These are phyloP conservation scores for Rhizophagus sp. DNA, from an alignment of 192 early-diverging fungal species.

Conservation along the genomic window DNA sequence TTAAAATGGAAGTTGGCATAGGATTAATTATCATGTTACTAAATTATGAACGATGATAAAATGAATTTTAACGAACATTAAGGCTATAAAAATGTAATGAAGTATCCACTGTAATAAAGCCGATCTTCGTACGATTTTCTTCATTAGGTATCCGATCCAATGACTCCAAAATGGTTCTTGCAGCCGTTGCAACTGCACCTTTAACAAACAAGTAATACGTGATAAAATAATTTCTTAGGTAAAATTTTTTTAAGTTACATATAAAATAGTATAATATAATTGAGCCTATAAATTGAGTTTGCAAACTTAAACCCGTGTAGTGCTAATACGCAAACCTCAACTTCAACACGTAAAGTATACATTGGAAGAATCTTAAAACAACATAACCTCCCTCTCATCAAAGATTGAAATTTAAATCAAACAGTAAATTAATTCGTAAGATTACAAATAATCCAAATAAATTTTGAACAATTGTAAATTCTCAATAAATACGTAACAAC, in stretches of 20 bases:
- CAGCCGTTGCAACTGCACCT: constrained; percentile 80
- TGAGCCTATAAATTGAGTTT: neutral
- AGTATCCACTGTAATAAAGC: constrained; percentile 87
- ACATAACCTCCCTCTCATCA: too few relatives aligned
- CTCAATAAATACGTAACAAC: too few relatives aligned
- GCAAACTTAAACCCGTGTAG: neutral
- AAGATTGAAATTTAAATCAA: too few relatives aligned
- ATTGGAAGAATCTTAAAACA: too few relatives aligned
- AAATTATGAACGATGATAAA: neutral
- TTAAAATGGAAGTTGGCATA: neutral
- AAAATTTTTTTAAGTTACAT: neutral
- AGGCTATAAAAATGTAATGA: constrained; percentile 92
- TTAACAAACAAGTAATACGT: neutral
- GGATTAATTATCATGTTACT: neutral
- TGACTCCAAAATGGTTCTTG: constrained; percentile 76
- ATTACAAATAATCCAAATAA: too few relatives aligned
- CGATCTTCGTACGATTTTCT: constrained; percentile 88
- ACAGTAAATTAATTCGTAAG: too few relatives aligned
- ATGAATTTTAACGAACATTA: constrained; percentile 35
- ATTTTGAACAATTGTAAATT: too few relatives aligned
- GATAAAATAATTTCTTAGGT: neutral
- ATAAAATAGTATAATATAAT: neutral
- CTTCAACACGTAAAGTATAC: too few relatives aligned
- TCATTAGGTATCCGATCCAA: constrained; percentile 85
- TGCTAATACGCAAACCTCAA: neutral